Conservation (phyloP, 345 rosid species). For the Limnanthes douglasii region DNA sequence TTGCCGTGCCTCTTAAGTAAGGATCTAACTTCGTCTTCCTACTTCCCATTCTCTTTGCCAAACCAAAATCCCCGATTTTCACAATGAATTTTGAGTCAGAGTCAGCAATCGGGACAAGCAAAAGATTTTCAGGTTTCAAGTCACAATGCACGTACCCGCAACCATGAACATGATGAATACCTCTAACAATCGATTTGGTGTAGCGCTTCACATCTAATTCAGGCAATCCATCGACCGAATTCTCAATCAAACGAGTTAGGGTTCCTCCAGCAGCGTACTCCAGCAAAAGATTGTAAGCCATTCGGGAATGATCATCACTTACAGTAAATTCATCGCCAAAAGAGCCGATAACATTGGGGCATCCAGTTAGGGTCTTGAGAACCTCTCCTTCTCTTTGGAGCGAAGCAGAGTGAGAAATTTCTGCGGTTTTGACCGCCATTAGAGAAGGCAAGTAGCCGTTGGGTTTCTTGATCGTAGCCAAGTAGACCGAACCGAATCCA, state of each 20-base stretch:
- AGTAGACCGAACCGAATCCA: too few relatives aligned
- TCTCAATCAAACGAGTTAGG: conserved; percentile 9
- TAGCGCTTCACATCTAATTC: conserved; percentile 14
- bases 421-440: conserved; percentile 22
- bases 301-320: conserved; percentile 5
- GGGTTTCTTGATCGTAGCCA: too few relatives aligned
- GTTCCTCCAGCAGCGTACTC: conserved; percentile 34
- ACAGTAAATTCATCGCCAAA: conserved; percentile 14
- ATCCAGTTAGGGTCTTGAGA: conserved; percentile 9
- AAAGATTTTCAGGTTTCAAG: conserved; percentile 23
- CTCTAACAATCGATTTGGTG: conserved; percentile 21
- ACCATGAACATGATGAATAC: conserved; percentile 15
- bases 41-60: conserved; percentile 14
- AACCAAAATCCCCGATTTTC: conserved; percentile 24
- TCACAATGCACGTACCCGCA: conserved; percentile 23
- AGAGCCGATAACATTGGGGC: conserved; percentile 16
- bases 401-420: conserved; percentile 6
- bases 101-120: conserved; percentile 7
- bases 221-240: conserved; percentile 13
- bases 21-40: conserved; percentile 4
- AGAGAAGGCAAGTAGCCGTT: too few relatives aligned
- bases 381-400: conserved; percentile 24
- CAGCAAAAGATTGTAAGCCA: conserved; percentile 16
- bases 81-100: neutral
- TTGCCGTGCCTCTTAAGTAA: conserved; percentile 14